Conservation (phyloP, 805 yeast species). For the Candida wancherniae region DNA sequence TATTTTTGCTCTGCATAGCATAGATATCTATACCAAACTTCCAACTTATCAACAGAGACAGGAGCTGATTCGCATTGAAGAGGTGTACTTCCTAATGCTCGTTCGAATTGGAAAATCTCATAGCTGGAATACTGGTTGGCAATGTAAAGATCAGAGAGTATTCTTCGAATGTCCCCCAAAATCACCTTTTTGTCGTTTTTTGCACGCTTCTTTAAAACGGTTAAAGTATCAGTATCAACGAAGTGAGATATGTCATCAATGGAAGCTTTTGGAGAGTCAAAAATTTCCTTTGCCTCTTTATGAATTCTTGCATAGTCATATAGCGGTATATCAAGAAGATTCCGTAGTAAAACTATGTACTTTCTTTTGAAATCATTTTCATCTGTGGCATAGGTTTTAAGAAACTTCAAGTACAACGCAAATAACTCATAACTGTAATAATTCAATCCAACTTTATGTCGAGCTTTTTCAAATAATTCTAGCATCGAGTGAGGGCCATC, state of each 20-base stretch:
- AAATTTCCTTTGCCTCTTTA: conserved; percentile 25
- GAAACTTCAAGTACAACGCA: conserved; percentile 43
- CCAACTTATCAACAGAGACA: conserved; percentile 43
- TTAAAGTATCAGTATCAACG: conserved; percentile 18
- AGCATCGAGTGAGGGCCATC: conserved; percentile 28
- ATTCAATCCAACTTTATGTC: conserved; percentile 47
- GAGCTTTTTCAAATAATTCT: conserved; percentile 41
- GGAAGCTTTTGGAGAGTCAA: conserved; percentile 17
- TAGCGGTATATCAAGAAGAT: conserved; percentile 50
- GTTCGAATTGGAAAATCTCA: conserved; percentile 49
- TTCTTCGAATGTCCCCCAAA: conserved; percentile 38
- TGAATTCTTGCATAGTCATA: conserved; percentile 49
- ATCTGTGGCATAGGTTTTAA: conserved; percentile 25
- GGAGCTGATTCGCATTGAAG: conserved; percentile 35
- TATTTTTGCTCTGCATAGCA: conserved; percentile 44
- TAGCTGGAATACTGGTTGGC: conserved; percentile 50
- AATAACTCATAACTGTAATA: conserved; percentile 50
- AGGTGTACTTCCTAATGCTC: conserved; percentile 20
- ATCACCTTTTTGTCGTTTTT: conserved; percentile 25
- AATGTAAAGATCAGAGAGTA: conserved; percentile 49
- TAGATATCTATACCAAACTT: conserved; percentile 56
- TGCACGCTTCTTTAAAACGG: conserved; percentile 9
- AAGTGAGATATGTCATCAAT: conserved; percentile 13
- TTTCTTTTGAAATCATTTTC: conserved; percentile 25
- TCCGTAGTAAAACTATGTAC: conserved; percentile 41